Evolutionary conservation across 768 basidiomycete species (phyloP), one percentile per base, ranked within the genome.

Genomic region (Naganishia antarctica): DNA sequence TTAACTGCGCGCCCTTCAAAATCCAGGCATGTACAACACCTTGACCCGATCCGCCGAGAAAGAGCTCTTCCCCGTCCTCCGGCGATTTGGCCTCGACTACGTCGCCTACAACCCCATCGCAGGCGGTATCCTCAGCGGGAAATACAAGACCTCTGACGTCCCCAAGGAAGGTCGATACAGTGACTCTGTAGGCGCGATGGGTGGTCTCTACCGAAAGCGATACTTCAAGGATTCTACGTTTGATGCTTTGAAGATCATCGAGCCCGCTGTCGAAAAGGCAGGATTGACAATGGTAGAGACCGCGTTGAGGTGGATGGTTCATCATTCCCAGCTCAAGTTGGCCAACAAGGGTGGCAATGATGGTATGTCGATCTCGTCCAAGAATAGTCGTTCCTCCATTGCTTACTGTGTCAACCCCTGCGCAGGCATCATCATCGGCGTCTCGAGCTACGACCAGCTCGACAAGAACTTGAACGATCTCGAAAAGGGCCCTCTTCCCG

Each of bases 401-500:
- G 15, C 34, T 16, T 34, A 31, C 34, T 2, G 32, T 53, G 31
- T 37, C 23, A 18, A 18, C 32, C 29, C 23, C 3, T 23, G 7
- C 18, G 18, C 32, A 57, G 74, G 63, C 7, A 76, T 86, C 62
- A 76, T 87, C 61, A 85, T 87, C 68, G 85, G 85, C n/a, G 85
- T 85, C 28, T 83, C 82, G 4, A 84, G 80, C 64, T 51, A 83
- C 67, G 77, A 78, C 31, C 86, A 87, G 68, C 82, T 85, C 49
- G 81, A 85, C 71, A 57, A 47, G 31, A 77, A 77, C 51, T 61
- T 77, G 31, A 65, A 45, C 9, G 69, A 72, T 63, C 65, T 75
- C 50, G 82, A 80, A 68, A 83, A 83, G 71, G 84, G 84, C 0
- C 84, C 84, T 5, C 75, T 86, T 49, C 84, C 84, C 0, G 81